Conservation (phyloP, 495 filamentous ascomycete species). For the Trichoderma parareesei region DNA sequence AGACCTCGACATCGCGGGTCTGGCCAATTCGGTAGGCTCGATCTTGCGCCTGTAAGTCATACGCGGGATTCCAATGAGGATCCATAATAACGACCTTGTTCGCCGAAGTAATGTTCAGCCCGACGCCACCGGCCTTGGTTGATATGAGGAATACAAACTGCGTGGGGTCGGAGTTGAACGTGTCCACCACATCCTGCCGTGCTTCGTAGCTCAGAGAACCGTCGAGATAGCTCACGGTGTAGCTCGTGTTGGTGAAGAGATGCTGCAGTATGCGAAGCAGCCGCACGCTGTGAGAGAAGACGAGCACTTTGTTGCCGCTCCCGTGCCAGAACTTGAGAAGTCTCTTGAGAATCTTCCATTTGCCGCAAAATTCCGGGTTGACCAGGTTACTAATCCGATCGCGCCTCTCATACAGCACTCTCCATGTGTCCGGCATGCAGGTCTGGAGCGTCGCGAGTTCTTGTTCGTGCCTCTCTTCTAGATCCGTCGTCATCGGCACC, state of each 20-base stretch:
- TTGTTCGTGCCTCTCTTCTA: slow-evolving; percentile 68
- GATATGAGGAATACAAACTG: slow-evolving; percentile 97
- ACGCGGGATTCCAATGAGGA: slow-evolving; percentile 94
- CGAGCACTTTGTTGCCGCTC: slow-evolving; percentile 84
- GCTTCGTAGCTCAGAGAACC: slow-evolving; percentile 84
- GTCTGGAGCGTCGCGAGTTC: slow-evolving; percentile 71
- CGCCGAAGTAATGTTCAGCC: slow-evolving; percentile 91
- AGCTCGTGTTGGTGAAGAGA: slow-evolving; percentile 82
- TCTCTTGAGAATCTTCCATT: slow-evolving; percentile 89
- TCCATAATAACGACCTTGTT: slow-evolving; percentile 98
- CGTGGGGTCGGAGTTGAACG: slow-evolving; percentile 81
- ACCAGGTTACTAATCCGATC: slow-evolving; percentile 77
- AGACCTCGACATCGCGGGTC: slow-evolving; percentile 88
- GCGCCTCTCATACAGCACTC: slow-evolving; percentile 61
- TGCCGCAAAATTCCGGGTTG: slow-evolving; percentile 90
- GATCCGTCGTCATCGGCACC: slow-evolving; percentile 62
- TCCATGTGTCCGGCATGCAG: slow-evolving; percentile 70
- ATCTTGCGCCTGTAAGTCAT: slow-evolving; percentile 93
- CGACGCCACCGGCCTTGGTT: slow-evolving; percentile 79
- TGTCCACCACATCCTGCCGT: slow-evolving; percentile 69
- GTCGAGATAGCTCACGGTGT: slow-evolving; percentile 87
- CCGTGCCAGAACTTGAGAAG: slow-evolving; percentile 83
- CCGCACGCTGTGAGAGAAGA: slow-evolving; percentile 86
- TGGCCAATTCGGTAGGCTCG: slow-evolving; percentile 96
- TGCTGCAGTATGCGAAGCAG: slow-evolving; percentile 78